Conservation (phyloP, 768 basidiomycete species). For the Suillus clintonianus region DNA sequence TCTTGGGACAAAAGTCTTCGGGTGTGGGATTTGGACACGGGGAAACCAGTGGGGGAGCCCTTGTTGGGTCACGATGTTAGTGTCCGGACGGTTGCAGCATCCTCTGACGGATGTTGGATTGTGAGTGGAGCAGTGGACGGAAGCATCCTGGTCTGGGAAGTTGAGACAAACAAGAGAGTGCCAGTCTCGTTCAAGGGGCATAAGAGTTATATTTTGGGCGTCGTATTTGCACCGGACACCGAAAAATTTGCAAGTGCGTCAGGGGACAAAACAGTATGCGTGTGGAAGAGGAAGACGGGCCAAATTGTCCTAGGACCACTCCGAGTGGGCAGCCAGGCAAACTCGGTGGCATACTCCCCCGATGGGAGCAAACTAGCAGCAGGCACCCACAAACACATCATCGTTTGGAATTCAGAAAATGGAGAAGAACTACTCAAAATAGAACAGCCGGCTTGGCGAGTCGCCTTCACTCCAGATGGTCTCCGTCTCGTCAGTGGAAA, state of each 20-base stretch:
- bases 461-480: no score
- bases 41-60: not conserved
- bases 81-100: not conserved
- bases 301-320: not conserved
- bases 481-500: no score
- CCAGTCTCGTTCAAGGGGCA: not conserved
- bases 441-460: not conserved
- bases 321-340: rapidly evolving
- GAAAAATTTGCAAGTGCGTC: not conserved
- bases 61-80: not conserved
- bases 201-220: rapidly evolving
- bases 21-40: not conserved
- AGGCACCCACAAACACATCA: not conserved
- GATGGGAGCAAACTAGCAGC: not conserved
- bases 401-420: not conserved
- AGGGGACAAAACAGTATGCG: not conserved
- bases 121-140: not conserved
- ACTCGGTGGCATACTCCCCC: not conserved
- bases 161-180: not conserved
- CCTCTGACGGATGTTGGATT: not conserved
- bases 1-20: not conserved
- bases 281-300: not conserved
- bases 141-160: not conserved
- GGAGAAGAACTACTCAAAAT: not conserved
- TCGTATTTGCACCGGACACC: not conserved